Evolutionary conservation across 2,329 filamentous ascomycete genomes (phyloP), one percentile per base, ranked within the genome.

Genomic region (Huntiella moniliformis): DNA sequence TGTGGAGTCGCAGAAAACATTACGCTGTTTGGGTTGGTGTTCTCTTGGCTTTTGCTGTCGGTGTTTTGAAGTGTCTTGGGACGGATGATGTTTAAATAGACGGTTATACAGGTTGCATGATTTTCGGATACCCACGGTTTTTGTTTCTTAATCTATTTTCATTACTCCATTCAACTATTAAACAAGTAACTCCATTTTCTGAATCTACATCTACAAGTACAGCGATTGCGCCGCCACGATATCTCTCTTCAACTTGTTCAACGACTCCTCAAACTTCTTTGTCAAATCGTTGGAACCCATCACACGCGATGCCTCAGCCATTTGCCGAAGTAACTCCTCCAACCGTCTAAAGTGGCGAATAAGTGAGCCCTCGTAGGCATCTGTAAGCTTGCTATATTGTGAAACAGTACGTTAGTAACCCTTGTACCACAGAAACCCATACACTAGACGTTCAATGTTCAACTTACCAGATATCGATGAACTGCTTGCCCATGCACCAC

Each of bases 271-370:
- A 58, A 98, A 98, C 65, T 94, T 95, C 58, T 79, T 73, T 57
- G 87, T 82, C 47, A 98, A 67, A 56, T 96, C 91, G 50, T 93
- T 85, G 59, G 82, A 95, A 56, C 91, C 91, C 91, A 98, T 98
- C 52, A 95, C 88, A 66, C 95, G 96, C 53, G 83, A 76, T 17
- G 88, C 91, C 64, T 96, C 83, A 12, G 82, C 88, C 73, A 96
- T 93, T 62, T 98, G 91, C 53, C 91, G 76, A 33, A 98, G 68
- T 48, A 95, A 70, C 64, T 98, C 91, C 63, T 98, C 91, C 31
- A 98, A 70, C 15, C 91, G 82, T 46, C 91, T 82, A 75, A 98
- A 98, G 35, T 95, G 77, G 42, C 91, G 85, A 55, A 98, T 96
- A 51, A 98, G 67, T 49, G 85, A 95, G 50, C 91, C 91, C 66